A percentile compares a stretch with the other conserved stretches of the same genome.
These are phyloP conservation scores for Fraxinus platypoda DNA, from an alignment of 305 asterid species.

Conservation along the genomic window DNA sequence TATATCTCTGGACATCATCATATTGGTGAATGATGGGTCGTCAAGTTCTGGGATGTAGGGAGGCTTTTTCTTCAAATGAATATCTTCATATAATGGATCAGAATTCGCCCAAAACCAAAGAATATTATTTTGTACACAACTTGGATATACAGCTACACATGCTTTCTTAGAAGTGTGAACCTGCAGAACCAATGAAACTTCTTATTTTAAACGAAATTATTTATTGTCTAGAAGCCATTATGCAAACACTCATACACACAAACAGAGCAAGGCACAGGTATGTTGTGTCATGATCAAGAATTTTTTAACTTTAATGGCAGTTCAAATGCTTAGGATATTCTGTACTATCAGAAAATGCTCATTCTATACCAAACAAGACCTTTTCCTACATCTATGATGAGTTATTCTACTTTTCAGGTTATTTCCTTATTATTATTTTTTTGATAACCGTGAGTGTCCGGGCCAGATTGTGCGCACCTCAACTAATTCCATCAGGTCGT, in stretches of 20 bases:
- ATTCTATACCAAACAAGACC: background rate
- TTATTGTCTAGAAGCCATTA: conserved; percentile 2
- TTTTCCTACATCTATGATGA: background rate
- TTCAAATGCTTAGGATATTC: background rate
- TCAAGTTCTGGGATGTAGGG: conserved; percentile 84
- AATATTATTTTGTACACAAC: conserved; percentile 78
- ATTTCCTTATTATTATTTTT: background rate
- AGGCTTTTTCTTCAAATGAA: conserved; percentile 57
- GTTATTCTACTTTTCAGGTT: background rate
- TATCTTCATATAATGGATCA: conserved; percentile 62
- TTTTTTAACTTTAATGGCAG: background rate
- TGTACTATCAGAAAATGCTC: background rate
- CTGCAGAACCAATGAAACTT: conserved; percentile 38
- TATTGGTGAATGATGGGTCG: conserved; percentile 62
- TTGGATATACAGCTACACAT: conserved; percentile 79
- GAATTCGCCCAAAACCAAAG: conserved; percentile 95
- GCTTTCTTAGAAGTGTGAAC: conserved; percentile 78
- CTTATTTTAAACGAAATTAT: background rate
- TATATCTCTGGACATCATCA: conserved; percentile 68
- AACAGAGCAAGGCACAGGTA: conserved; percentile 6
- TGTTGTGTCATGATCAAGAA: background rate
- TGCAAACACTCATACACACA: background rate
- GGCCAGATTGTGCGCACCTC: too few relatives aligned
- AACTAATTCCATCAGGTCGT: too few relatives aligned
- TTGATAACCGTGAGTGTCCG: too few relatives aligned